phyloP scores from a whole-genome alignment of 2,329 filamentous ascomycete species.

The Fusarium papillatum region DNA sequence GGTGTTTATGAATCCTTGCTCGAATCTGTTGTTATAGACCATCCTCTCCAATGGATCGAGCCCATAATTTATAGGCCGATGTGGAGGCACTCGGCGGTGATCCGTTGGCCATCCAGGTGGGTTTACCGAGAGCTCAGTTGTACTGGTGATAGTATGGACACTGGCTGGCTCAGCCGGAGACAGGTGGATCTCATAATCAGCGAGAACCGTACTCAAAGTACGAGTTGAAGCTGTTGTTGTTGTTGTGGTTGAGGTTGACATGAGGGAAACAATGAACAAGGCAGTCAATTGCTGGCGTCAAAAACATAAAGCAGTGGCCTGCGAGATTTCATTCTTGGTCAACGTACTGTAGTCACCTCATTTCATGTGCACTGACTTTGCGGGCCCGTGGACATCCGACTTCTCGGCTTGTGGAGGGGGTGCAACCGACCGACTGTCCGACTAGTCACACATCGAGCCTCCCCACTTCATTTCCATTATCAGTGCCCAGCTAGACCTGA shows the following conservation, averaged over 20 bases:
- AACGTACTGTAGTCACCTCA: no score
- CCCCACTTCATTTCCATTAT: no score
- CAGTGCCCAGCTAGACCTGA: no score
- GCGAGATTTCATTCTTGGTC: background rate
- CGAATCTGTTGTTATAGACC: background rate
- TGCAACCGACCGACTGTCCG: no score
- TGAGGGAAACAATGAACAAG: background rate
- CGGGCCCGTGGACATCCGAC: no score
- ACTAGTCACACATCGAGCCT: no score
- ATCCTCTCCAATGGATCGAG: background rate
- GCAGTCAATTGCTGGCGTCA: background rate
- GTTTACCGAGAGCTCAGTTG: constrained; percentile 41
- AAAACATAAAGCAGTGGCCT: background rate
- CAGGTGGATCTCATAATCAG: no score
- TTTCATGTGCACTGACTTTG: no score
- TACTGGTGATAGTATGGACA: no score
- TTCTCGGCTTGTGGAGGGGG: no score
- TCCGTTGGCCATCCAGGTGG: background rate
- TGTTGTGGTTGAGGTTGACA: background rate
- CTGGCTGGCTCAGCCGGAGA: no score
- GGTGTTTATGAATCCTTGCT: background rate
- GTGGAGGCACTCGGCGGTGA: background rate
- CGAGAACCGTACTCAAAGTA: no score
- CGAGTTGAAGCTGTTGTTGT: background rate
- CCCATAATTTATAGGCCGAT: background rate